Evolutionary conservation across 805 yeast species (phyloP), one percentile per base, ranked within the genome.

Genomic region (Scheffersomyces amazonensis): DNA sequence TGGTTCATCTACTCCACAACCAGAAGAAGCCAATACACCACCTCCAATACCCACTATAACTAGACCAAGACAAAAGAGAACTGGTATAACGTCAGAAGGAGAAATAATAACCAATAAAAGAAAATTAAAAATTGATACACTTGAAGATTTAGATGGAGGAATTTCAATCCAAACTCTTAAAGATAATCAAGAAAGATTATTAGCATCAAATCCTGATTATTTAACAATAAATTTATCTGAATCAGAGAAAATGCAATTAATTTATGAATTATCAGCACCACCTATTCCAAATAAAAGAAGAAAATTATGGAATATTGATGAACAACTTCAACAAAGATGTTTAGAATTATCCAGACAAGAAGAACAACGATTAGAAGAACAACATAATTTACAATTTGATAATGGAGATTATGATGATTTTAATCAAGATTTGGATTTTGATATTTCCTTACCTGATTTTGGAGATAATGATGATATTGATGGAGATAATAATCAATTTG

Each of bases 31-130:
- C 2, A 34, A 35, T 3, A 62, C 58, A 37, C 34, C 19, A 23
- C 29, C 22, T 17, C 60, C 65, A n/a, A 31, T 34, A 11, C 52
- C 63, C 5, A 12, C 6, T 13, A 17, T 8, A 5, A 24, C 8
- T 4, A 62, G 61, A 15, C 53, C 50, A 11, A 37, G 54, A 23
- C 53, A 50, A 32, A 58, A 57, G 21, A 50, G 60, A 23, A 43
- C 56, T n/a, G 59, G 66, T 40, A 57, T 62, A 39, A 52, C 61
- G 3, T 71, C 64, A 21, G 58, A 52, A 20, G 81, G 80, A 24
- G 71, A 50, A 15, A 39, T 77, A 3, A 67, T 73, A 46, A 76
- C 81, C 2, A 56, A 62, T 22, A 70, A 71, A 39, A 66, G 74
- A 41, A 71, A 66, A 45, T 49, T 79, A 19, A 56, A 65, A 23